phyloP scores from a whole-genome alignment of 2,329 filamentous ascomycete species.

The Talaromyces albobiverticillius region DNA sequence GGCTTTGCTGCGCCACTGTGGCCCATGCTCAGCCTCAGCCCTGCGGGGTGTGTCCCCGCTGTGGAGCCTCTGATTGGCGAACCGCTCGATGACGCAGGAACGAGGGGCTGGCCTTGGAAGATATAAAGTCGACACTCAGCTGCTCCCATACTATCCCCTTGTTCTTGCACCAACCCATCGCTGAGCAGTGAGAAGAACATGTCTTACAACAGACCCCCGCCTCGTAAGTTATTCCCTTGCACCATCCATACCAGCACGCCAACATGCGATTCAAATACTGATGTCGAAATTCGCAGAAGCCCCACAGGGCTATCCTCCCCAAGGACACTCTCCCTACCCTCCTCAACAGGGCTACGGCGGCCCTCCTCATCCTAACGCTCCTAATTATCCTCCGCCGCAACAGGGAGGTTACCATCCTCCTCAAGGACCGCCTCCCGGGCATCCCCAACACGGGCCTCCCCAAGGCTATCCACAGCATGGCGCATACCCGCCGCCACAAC shows the following conservation, averaged over 20 bases:
- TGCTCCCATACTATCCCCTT: too few species aligned
- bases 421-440: slow-evolving; percentile 7
- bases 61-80: not conserved
- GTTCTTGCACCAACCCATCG: too few species aligned
- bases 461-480: slow-evolving; percentile 23
- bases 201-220: slow-evolving; percentile 15
- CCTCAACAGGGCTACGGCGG: slow-evolving; percentile 9
- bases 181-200: not conserved
- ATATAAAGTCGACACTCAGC: too few species aligned
- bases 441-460: not conserved
- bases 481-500: slow-evolving; percentile 20
- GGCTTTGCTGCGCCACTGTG: slow-evolving; percentile 5
- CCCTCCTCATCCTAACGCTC: slow-evolving; percentile 6
- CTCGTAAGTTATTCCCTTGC: slow-evolving; percentile 8
- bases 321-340: slow-evolving; percentile 16
- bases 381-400: not conserved
- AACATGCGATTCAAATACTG: not conserved
- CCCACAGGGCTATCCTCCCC: slow-evolving; percentile 15
- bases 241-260: not conserved
- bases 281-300: not conserved
- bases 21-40: not conserved
- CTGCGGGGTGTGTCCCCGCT: not conserved
- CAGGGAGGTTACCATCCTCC: slow-evolving; percentile 6
- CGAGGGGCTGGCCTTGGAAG: not conserved
- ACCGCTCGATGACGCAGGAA: slow-evolving; percentile 2